These are phyloP conservation scores for Polyporus tsugae DNA, from an alignment of 1,284 basidiomycete genomes.

Conservation along the genomic window DNA sequence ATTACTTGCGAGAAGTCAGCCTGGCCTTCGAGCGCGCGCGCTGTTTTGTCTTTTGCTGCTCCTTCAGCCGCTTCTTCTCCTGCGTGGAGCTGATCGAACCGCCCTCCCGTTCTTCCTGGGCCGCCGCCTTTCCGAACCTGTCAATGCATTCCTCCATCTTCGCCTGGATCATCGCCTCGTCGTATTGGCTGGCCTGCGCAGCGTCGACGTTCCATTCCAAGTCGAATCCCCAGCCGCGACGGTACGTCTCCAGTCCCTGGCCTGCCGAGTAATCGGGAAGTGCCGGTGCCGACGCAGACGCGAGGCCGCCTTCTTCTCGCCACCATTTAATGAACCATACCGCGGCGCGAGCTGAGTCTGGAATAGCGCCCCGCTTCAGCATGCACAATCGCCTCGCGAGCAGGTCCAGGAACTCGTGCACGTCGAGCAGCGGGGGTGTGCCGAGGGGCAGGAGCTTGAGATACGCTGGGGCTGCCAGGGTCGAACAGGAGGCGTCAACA, in stretches of 20 bases:
- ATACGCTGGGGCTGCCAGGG: conserved; percentile 68
- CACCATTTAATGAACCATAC: conserved; percentile 88
- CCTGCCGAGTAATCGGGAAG: conserved; percentile 22
- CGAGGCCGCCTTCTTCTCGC: conserved; percentile 73
- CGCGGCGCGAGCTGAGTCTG: conserved; percentile 75
- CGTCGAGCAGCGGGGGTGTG: conserved; percentile 63
- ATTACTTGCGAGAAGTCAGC: conserved; percentile 29
- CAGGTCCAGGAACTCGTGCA: conserved; percentile 70
- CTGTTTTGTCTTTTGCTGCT: conserved; percentile 57
- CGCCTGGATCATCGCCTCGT: conserved; percentile 54
- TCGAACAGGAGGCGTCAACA: conserved; percentile 15
- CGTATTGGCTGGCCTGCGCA: conserved; percentile 44
- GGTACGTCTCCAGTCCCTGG: conserved; percentile 30
- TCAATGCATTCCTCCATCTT: conserved; percentile 79
- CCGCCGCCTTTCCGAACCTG: conserved; percentile 52
- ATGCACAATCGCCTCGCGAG: conserved; percentile 85
- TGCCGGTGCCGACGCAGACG: conserved; percentile 46
- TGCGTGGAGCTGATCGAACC: conserved; percentile 73
- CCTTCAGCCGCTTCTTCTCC: conserved; percentile 66
- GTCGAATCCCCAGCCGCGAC: conserved; percentile 82
- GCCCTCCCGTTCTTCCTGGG: conserved; percentile 60
- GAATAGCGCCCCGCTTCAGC: conserved; percentile 77
- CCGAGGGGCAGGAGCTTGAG: conserved; percentile 64
- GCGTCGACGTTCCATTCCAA: conserved; percentile 67
- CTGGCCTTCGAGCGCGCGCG: conserved; percentile 42